phyloP scores from a whole-genome alignment of 768 basidiomycete genomes.

The Psilocybe sp. region DNA sequence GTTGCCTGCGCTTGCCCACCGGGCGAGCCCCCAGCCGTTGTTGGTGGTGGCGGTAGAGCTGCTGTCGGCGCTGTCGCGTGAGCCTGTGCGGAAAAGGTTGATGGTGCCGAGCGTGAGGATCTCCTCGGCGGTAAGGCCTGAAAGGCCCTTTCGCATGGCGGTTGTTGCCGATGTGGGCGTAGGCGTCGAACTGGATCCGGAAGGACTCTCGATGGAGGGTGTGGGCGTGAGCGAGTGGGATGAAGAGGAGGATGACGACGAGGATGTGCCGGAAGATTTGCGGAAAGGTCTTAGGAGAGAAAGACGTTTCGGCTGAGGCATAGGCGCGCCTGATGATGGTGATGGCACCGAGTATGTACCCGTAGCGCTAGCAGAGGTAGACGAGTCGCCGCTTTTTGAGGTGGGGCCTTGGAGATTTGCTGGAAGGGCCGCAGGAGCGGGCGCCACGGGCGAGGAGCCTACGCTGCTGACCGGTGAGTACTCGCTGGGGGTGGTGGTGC shows the following conservation, averaged over 20 bases:
- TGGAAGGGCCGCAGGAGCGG: conserved; percentile 14
- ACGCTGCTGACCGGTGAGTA: conserved; percentile 20
- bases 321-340: conserved; percentile 16
- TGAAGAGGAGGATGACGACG: conserved; percentile 25
- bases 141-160: conserved; percentile 21
- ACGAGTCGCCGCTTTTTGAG: background rate
- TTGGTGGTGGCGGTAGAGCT: conserved; percentile 13
- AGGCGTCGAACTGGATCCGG: conserved; percentile 3
- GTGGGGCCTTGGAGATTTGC: conserved; percentile 2
- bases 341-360: conserved; percentile 17
- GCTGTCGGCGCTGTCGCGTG: conserved; percentile 17
- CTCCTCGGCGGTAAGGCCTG: conserved; percentile 28
- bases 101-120: conserved; percentile 36
- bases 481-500: conserved; percentile 23
- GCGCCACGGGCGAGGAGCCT: conserved; percentile 21
- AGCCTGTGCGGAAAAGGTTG: conserved; percentile 36
- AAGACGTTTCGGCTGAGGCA: conserved; percentile 25
- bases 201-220: conserved; percentile 28
- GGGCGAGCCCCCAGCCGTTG: conserved; percentile 24
- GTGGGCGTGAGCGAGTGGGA: conserved; percentile 37
- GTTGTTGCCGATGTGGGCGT: conserved; percentile 1
- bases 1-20: conserved; percentile 25
- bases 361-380: conserved; percentile 2
- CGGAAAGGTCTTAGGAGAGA: conserved; percentile 26
- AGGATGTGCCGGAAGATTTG: conserved; percentile 14